phyloP scores from a whole-genome alignment of 129 eudicot genomes.

The Pittosporum tobira region DNA sequence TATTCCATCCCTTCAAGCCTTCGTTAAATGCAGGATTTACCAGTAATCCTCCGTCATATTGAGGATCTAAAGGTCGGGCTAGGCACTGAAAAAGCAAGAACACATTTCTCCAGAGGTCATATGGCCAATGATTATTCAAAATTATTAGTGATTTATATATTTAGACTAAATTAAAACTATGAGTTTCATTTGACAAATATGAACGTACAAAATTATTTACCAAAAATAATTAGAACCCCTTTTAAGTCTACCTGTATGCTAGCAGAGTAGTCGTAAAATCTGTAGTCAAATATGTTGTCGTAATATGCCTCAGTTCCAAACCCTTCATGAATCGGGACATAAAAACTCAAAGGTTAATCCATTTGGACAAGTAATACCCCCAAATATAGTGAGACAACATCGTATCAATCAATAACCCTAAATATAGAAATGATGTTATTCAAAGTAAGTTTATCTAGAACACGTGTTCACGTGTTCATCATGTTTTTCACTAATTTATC shows the following conservation, averaged over 20 bases:
- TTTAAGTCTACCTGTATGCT: conserved; percentile 15
- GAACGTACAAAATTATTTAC: neutral
- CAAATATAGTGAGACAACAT: too few species aligned
- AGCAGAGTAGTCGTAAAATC: conserved; percentile 26
- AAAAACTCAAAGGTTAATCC: too few species aligned
- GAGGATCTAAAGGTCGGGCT: conserved; percentile 16
- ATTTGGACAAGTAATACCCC: too few species aligned
- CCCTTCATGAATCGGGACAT: neutral
- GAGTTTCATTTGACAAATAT: neutral
- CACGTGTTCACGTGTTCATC: too few species aligned
- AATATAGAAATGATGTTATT: too few species aligned
- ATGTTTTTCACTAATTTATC: too few species aligned
- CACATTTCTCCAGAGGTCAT: neutral
- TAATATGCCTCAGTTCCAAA: conserved; percentile 4
- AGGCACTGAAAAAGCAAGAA: conserved; percentile 23
- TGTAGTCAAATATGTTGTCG: too few species aligned
- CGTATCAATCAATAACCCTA: too few species aligned
- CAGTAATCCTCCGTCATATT: conserved; percentile 26
- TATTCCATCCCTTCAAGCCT: conserved; percentile 21
- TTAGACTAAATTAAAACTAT: neutral
- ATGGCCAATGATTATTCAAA: too few species aligned
- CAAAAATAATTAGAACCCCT: neutral
- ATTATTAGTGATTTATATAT: too few species aligned
- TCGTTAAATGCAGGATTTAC: conserved; percentile 16
- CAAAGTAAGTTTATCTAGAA: too few species aligned